Evolutionary conservation across 2,329 filamentous ascomycete genomes (phyloP), one percentile per base, ranked within the genome.

Genomic region (Claviceps maximensis): DNA sequence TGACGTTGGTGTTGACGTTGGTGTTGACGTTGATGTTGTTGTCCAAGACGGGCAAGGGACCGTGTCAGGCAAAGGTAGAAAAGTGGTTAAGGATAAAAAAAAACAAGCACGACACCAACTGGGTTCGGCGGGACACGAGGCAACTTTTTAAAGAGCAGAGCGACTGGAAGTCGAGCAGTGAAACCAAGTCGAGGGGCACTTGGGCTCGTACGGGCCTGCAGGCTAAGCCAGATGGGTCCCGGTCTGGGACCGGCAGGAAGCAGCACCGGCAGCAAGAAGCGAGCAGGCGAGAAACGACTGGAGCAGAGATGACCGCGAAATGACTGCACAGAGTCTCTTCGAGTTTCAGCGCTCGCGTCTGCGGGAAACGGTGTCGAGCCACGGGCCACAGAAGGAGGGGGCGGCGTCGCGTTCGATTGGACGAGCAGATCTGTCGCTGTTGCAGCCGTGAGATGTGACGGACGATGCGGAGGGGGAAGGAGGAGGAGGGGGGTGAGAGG

Each of bases 341-440:
- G 50, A 13, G 45, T 52, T 25, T 23, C 51, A 44, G 45, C 51
- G 45, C 38, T 44, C 41, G 51, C 45, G 45, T 48, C 44, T 44
- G n/a, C 42, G 23, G 15, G 31, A 8, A 21, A 38, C 19, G 50
- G 50, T 29, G n/a, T n/a, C n/a, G n/a, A n/a, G 27, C 27, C 27
- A 29, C 27, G 8, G 27, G 9, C 31, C 5, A 33, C 4, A 33
- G 31, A 12, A 10, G 9, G 31, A 10, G 9, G 31, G 4, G 31
- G 31, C 9, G 31, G 5, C 31, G 31, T 29, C 27, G 31, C 31
- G 9, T 6, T 2, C 31, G 31, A 33, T 33, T 33, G 31, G 31
- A 12, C 31, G 2, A 12, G 31, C 31, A 33, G n/a, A 29, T 4
- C 27, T 29, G 27, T 29, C 4, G 27, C 27, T 8, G 27, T 29